Evolutionary conservation across 106 monocot genomes (phyloP).

Genomic region (Vanilla planifolia): DNA sequence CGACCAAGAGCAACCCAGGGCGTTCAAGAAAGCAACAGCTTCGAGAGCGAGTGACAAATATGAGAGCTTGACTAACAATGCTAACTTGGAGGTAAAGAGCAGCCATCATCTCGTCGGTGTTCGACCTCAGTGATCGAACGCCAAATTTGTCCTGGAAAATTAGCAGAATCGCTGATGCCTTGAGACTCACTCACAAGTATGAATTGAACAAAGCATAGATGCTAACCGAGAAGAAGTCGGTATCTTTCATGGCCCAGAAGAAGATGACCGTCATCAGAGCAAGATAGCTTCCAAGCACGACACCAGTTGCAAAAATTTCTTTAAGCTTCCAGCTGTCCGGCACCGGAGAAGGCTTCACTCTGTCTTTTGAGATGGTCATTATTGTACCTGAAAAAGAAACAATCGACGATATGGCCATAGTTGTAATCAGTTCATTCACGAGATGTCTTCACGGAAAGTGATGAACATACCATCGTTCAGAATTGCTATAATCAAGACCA

Average conservation of each 20-base stretch:
- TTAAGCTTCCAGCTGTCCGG: constrained; percentile 85
- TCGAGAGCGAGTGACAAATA: constrained; percentile 73
- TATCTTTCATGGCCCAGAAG: constrained; percentile 69
- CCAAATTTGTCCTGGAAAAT: constrained; percentile 48
- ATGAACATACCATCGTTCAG: constrained; percentile 60
- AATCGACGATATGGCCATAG: background rate
- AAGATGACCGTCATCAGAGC: constrained; percentile 77
- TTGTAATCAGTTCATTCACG: background rate
- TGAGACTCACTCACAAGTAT: background rate
- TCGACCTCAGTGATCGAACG: constrained; percentile 46
- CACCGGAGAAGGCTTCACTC: constrained; percentile 68
- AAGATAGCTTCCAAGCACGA: constrained; percentile 55
- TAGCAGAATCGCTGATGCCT: background rate
- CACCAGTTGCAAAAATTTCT: constrained; percentile 78
- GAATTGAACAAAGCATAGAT: background rate
- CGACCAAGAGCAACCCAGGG: constrained; percentile 53
- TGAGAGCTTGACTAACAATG: constrained; percentile 78
- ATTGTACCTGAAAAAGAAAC: constrained; percentile 45
- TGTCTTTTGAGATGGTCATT: constrained; percentile 80
- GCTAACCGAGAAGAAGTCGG: constrained; percentile 61
- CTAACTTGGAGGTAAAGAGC: constrained; percentile 77
- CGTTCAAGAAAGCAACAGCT: constrained; percentile 66
- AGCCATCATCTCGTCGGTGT: constrained; percentile 49
- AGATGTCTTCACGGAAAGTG: background rate
- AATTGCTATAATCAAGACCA: constrained; percentile 82